Evolutionary conservation across 441 rosid species (phyloP), one percentile per base, ranked within the genome.

Genomic region (Pelargonium citronellum): DNA sequence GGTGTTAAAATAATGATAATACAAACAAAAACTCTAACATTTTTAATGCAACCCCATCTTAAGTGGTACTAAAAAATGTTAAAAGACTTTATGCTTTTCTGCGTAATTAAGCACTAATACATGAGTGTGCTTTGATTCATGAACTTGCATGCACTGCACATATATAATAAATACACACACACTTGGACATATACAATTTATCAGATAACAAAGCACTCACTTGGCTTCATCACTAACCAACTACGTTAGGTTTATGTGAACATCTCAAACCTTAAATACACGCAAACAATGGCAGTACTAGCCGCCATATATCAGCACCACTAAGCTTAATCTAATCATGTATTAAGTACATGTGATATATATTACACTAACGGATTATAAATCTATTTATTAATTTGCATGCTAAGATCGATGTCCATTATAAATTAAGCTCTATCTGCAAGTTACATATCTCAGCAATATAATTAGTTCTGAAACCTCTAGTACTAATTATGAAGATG

Each of bases 231-330:
- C 27, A 24, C 27, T 24, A 27, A 27, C 30, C 30, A 27, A 27
- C 30, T 43, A 43, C 3, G 15, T 66, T 67, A 41, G 55, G 20
- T 74, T 67, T 20, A 44, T 20, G 39, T 62, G 37, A 74, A 55
- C 49, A 39, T 8, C 46, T 20, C 41, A 7, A 12, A 49, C 13
- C 51, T 47, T 43, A 30, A 15, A 27, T 12, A 15, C 72, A 10
- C 16, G 37, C 63, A 7, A 68, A 67, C 34, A 39, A 34, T 49
- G 66, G 64, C 55, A 49, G 68, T 65, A 66, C n/a, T n/a, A n/a
- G 81, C 83, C 76, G 80, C 79, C 84, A 30, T 70, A 77, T 80
- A 79, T 81, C 78, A 81, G 46, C 67, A 66, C 73, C 80, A 80
- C 84, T 73, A 64, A 13, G n/a, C 2, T 69, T 61, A 55, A 46